Percentiles rank a stretch among this genome's conserved stretches.
These are phyloP conservation scores for Scleromitrula shiraiana DNA, from an alignment of 2,329 filamentous ascomycete species.

Conservation along the genomic window DNA sequence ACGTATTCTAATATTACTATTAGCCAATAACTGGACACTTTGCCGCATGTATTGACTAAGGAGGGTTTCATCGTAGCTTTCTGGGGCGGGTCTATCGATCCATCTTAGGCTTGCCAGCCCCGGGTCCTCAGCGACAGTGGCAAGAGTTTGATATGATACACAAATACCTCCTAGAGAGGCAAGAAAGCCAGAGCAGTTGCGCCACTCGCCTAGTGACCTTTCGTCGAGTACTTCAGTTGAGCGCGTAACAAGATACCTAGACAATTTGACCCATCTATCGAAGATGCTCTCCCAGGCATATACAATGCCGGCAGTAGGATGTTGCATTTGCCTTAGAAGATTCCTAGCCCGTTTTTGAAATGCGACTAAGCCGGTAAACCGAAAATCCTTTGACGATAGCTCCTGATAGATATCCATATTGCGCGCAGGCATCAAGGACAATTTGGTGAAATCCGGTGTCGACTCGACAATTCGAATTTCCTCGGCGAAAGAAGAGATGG, in stretches of 20 bases:
- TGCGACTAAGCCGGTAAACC: conserved; percentile 60
- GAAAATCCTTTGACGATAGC: conserved; percentile 54
- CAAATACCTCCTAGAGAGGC: conserved; percentile 60
- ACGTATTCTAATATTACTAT: conserved; percentile 54
- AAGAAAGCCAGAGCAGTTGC: conserved; percentile 61
- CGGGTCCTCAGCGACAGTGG: conserved; percentile 43
- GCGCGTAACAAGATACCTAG: conserved; percentile 52
- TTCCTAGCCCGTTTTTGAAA: conserved; percentile 59
- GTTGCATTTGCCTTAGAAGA: conserved; percentile 51
- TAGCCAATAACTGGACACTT: conserved; percentile 58
- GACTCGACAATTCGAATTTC: conserved; percentile 49
- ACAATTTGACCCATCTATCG: conserved; percentile 55
- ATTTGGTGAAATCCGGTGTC: conserved; percentile 41
- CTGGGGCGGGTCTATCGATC: conserved; percentile 49
- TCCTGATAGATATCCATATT: conserved; percentile 55
- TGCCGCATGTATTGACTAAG: conserved; percentile 53
- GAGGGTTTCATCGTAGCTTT: conserved; percentile 52
- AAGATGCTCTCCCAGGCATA: conserved; percentile 61
- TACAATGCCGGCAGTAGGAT: conserved; percentile 58
- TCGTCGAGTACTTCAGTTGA: conserved; percentile 46
- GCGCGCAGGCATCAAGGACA: conserved; percentile 45
- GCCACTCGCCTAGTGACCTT: conserved; percentile 53
- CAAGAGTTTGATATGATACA: conserved; percentile 48
- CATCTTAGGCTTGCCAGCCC: conserved; percentile 49
- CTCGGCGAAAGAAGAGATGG: conserved; percentile 54